Base-by-base conservation (phyloP, 2,329 filamentous ascomycete species). In the Colletotrichum karsti region DNA sequence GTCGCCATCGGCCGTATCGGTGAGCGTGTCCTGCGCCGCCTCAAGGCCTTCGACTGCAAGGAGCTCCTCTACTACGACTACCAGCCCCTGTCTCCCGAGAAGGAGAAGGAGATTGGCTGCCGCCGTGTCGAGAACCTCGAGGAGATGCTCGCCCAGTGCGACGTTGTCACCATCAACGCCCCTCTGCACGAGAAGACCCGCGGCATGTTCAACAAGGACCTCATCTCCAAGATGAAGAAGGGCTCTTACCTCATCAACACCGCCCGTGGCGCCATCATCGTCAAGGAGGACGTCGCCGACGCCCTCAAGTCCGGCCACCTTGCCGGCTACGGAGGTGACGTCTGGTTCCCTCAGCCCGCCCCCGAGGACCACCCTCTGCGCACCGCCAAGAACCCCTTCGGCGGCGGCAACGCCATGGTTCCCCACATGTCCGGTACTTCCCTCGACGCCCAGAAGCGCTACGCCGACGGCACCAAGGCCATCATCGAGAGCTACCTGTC, bases 31-130 rank as follows among this genome's bases (percentile, higher is more conserved):
- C 90, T 99, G 75, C 93, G 95, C 82, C 91, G 96, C 73, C 92
- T 99, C 77, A 97, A 97, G 91, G 87, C 95, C 73, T 99, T 99
- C 79, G 95, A 97, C 88, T 99, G 96, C 93, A 97, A 97, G 91
- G 95, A 98, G 88, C 90, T 99, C 56, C 90, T 98, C 72, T 99
- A 99, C 93, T 98, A 93, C 81, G 96, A 99, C 87, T 99, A 99
- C 92, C 96, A 99, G 89, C 94, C 95, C 58, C 88, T 99, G 72
- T 87, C 84, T 69, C 78, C 93, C 69, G 94, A 97, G 86, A 87
- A 90, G 76, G 95, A 98, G 90, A 90, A 92, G 83, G 95, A 98
- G 87, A 98, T 98, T 83, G 95, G 95, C 81, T 95, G 92, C 89
- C 90, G 94, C 77, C 91, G 96, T 70, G 94, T 98, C 69, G 92